Conservation (phyloP, 495 filamentous ascomycete species). For the Ramalina peruviana region DNA sequence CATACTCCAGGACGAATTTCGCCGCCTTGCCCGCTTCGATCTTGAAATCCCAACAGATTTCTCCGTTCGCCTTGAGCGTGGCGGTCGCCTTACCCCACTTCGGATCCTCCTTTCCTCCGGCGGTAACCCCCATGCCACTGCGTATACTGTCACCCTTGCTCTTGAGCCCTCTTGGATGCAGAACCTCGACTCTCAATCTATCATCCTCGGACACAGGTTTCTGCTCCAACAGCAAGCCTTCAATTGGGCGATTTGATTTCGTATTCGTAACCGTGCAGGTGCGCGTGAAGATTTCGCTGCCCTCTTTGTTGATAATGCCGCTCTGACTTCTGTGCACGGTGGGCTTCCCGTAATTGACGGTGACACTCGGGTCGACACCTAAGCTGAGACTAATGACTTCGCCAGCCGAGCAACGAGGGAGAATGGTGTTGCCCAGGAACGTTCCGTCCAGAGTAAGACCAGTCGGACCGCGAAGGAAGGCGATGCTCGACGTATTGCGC, state of each 20-base stretch:
- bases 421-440: constrained; percentile 46
- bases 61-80: constrained; percentile 36
- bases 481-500: constrained; percentile 42
- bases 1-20: constrained; percentile 49
- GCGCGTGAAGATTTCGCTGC: constrained; percentile 42
- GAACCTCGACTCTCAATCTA: constrained; percentile 37
- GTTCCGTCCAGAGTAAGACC: constrained; percentile 55
- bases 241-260: constrained; percentile 29
- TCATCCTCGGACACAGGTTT: constrained; percentile 56
- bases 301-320: constrained; percentile 43
- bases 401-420: constrained; percentile 46
- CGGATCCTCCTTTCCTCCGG: constrained; percentile 12
- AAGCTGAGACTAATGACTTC: constrained; percentile 46
- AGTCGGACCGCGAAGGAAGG: constrained; percentile 43
- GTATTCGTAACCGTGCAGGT: constrained; percentile 45
- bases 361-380: constrained; percentile 51
- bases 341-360: constrained; percentile 48
- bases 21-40: constrained; percentile 43
- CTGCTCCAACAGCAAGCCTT: constrained; percentile 48
- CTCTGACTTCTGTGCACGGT: constrained; percentile 37
- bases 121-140: constrained; percentile 18
- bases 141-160: constrained; percentile 27
- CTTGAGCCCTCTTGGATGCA: constrained; percentile 37
- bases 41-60: constrained; percentile 45
- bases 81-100: constrained; percentile 17